phyloP scores from a whole-genome alignment of 2,329 filamentous ascomycete genomes.

The Talaromyces funiculosus region DNA sequence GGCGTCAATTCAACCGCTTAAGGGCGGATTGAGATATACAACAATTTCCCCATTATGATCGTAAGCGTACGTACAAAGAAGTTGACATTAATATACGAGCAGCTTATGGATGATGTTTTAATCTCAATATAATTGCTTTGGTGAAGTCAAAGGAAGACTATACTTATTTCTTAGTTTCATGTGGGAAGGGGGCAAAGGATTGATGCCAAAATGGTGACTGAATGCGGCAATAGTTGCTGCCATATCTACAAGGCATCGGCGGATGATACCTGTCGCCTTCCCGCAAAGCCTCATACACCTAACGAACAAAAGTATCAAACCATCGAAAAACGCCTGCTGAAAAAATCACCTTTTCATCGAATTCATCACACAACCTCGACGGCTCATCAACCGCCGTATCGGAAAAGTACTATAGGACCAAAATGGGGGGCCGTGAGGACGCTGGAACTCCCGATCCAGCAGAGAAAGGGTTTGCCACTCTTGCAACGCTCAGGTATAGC shows the following conservation, averaged over 20 bases:
- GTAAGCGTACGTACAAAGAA: neutral
- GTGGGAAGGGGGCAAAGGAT: neutral
- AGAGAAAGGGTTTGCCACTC: constrained; percentile 75
- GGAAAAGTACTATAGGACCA: constrained; percentile 15
- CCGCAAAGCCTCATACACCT: constrained; percentile 3
- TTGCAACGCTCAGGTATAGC: constrained; percentile 72
- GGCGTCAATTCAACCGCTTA: neutral
- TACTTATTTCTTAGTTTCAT: neutral
- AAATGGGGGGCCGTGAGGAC: constrained; percentile 55
- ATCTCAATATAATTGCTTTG: neutral
- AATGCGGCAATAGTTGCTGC: constrained; percentile 5
- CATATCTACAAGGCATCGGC: constrained; percentile 1
- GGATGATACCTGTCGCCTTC: neutral
- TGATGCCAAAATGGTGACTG: constrained; percentile 2
- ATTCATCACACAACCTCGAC: neutral
- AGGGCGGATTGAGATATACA: neutral
- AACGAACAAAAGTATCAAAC: neutral
- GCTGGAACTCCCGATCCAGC: constrained; percentile 54
- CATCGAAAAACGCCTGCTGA: neutral
- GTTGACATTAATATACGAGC: too few relatives aligned
- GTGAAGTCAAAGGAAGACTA: neutral
- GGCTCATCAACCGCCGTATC: neutral
- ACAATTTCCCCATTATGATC: neutral
- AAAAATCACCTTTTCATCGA: neutral
- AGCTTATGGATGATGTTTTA: too few relatives aligned